Percentiles rank a stretch among this genome's conserved stretches.
These are phyloP conservation scores for Centaurea solstitialis DNA, from an alignment of 129 eudicot genomes.

Conservation along the genomic window DNA sequence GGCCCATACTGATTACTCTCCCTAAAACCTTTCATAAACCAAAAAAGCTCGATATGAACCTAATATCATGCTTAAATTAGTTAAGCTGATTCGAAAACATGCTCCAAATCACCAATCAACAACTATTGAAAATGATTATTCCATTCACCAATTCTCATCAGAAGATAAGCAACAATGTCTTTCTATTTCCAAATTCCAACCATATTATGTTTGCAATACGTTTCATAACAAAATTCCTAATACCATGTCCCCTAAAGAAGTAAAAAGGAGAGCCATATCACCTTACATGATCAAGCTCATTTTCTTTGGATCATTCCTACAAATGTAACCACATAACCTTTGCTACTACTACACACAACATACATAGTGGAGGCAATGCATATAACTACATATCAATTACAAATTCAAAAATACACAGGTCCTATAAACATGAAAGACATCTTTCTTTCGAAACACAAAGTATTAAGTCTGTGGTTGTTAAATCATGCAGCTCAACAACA, in stretches of 20 bases:
- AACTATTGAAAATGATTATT: neutral
- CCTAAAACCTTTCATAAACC: neutral
- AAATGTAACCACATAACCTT: neutral
- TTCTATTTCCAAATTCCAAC: neutral
- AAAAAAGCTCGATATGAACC: neutral
- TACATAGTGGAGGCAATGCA: neutral
- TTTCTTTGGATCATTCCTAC: neutral
- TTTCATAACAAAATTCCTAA: neutral
- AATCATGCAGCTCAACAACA: constrained; percentile 2
- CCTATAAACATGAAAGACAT: constrained; percentile 7
- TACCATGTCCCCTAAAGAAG: neutral
- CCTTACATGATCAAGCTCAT: neutral
- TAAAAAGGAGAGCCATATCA: neutral
- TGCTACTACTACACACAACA: neutral
- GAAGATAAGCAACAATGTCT: constrained; percentile 1
- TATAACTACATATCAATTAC: neutral
- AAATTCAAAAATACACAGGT: neutral
- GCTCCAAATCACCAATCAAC: constrained; percentile 11
- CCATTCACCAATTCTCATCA: neutral
- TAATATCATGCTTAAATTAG: neutral
- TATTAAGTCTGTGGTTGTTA: neutral
- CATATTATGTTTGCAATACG: neutral
- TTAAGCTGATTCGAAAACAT: neutral
- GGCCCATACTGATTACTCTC: neutral
- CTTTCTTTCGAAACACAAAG: neutral